phyloP scores from a whole-genome alignment of 345 rosid species.

The Alliaria petiolata region DNA sequence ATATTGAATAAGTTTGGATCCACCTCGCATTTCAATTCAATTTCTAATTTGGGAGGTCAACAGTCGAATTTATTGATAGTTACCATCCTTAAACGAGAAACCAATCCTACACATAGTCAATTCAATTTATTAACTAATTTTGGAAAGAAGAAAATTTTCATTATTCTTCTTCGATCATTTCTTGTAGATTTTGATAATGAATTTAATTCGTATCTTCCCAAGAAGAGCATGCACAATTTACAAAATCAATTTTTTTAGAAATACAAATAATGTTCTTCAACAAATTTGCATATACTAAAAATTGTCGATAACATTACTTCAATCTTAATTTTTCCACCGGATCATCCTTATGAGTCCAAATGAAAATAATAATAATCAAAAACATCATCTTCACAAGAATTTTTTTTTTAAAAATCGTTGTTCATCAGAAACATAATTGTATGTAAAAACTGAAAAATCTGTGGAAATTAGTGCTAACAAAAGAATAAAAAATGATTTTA shows the following conservation, averaged over 20 bases:
- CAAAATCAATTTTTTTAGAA: background rate
- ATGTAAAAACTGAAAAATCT: background rate
- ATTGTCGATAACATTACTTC: background rate
- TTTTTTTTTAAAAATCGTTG: background rate
- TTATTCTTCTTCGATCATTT: background rate
- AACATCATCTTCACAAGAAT: background rate
- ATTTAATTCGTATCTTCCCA: background rate
- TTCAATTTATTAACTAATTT: background rate
- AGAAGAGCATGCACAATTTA: slow-evolving; percentile 6
- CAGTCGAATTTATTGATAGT: slow-evolving; percentile 11
- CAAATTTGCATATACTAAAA: background rate
- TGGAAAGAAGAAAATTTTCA: background rate
- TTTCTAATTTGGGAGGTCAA: background rate
- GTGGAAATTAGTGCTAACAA: background rate
- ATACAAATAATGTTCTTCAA: background rate
- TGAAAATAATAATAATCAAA: too few species aligned
- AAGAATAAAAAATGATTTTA: background rate
- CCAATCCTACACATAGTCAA: background rate
- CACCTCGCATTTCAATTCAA: slow-evolving; percentile 1
- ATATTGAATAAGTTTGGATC: background rate
- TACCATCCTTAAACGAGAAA: background rate
- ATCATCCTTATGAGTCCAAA: background rate
- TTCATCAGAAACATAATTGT: background rate
- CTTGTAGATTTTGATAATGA: background rate
- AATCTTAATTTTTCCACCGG: background rate